These are phyloP conservation scores for Alectoria sarmentosa DNA, from an alignment of 495 filamentous ascomycete species.

Conservation along the genomic window DNA sequence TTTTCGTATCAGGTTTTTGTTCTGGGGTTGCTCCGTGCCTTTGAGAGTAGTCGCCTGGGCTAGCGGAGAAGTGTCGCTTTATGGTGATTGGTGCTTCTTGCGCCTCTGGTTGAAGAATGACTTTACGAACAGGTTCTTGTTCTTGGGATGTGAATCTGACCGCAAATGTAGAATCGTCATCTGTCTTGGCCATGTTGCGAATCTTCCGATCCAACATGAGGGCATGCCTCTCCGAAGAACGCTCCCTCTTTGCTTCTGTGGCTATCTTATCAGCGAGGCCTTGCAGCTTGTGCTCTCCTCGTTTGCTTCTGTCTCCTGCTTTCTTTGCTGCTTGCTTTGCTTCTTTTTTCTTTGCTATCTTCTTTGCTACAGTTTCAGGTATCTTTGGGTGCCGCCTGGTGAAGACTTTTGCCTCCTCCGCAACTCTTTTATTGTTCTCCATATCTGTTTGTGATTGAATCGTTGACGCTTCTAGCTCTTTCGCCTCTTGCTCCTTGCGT, in stretches of 20 bases:
- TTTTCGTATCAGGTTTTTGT: neutral
- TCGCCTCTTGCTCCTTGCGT: neutral
- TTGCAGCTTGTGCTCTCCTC: neutral
- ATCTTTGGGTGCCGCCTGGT: neutral
- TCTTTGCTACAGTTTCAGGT: neutral
- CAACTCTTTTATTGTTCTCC: neutral
- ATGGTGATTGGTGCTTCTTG: neutral
- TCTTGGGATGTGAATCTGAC: neutral
- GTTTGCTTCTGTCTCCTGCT: neutral
- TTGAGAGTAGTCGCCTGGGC: neutral
- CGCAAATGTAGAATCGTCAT: neutral
- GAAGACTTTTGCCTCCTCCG: neutral
- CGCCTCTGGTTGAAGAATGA: neutral
- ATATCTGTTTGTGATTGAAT: neutral
- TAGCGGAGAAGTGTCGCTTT: neutral
- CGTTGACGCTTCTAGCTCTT: neutral
- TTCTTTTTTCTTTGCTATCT: neutral
- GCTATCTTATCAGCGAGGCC: neutral
- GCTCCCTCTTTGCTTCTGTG: neutral
- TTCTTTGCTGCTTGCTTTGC: neutral
- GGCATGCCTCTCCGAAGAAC: neutral
- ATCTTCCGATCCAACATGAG: neutral
- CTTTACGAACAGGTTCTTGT: neutral
- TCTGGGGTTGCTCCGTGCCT: neutral
- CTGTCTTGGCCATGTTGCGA: neutral